Evolutionary conservation across 202 grass and related monocot species (phyloP).

Genomic region (Schoenoplectus triqueter): DNA sequence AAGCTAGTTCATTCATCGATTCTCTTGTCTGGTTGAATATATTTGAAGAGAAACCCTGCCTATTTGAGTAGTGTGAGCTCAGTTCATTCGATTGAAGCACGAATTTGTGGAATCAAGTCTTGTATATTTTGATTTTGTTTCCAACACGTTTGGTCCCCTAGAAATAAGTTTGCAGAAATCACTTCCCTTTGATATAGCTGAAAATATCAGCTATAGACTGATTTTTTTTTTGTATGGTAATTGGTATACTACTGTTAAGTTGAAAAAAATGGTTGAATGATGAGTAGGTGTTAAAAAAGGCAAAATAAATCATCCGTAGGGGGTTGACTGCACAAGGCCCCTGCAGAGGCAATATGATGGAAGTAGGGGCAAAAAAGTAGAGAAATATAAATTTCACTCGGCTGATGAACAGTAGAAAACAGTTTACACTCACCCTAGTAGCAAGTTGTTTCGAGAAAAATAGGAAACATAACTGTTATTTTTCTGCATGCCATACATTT

Average conservation of each 20-base stretch:
- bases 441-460: not conserved
- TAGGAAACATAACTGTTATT: not conserved
- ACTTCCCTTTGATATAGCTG: not conserved
- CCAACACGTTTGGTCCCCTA: no score
- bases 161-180: no score
- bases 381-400: not conserved
- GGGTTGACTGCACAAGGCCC: no score
- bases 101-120: not conserved
- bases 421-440: not conserved
- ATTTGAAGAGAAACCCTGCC: no score
- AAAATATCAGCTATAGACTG: not conserved
- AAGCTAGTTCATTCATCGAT: not conserved
- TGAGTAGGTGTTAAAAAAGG: not conserved
- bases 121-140: not conserved
- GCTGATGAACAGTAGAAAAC: not conserved
- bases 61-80: not conserved
- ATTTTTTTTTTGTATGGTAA: not conserved
- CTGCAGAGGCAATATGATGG: no score
- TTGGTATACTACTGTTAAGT: not conserved
- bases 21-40: not conserved
- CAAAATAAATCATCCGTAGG: not conserved
- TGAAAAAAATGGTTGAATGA: not conserved
- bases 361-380: no score
- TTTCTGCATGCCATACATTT: not conserved
- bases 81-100: conserved; percentile 1